Conservation (phyloP, 1,139 yeast species). For the Lizanozyma gosingica region DNA sequence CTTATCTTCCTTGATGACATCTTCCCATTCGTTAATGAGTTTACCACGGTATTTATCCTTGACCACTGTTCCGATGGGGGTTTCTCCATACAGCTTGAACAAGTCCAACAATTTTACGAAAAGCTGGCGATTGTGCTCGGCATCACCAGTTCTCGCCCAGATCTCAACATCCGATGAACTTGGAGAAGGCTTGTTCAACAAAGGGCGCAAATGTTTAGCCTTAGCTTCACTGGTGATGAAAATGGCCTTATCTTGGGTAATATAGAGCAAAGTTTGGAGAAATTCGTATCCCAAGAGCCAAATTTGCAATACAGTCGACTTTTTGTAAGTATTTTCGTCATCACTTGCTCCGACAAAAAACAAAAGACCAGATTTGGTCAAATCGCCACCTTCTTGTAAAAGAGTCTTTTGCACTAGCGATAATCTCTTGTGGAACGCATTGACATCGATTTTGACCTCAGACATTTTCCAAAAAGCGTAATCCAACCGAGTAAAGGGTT, state of each 20-base stretch:
- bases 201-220: slow-evolving; percentile 63
- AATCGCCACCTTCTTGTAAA: slow-evolving; percentile 30
- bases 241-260: slow-evolving; percentile 52
- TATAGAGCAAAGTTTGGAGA: slow-evolving; percentile 73
- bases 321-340: slow-evolving; percentile 84
- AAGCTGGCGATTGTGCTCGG: slow-evolving; percentile 59
- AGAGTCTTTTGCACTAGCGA: slow-evolving; percentile 32
- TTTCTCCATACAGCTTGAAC: slow-evolving; percentile 36
- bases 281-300: slow-evolving; percentile 95
- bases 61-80: slow-evolving; percentile 51
- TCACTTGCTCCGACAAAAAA: slow-evolving; percentile 77
- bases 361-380: slow-evolving; percentile 46
- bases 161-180: slow-evolving; percentile 46
- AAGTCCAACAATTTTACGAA: slow-evolving; percentile 52
- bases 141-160: slow-evolving; percentile 76
- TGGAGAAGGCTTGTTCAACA: slow-evolving; percentile 32
- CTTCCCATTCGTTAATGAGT: slow-evolving; percentile 70
- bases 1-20: slow-evolving; percentile 19
- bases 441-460: slow-evolving; percentile 32
- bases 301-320: slow-evolving; percentile 78
- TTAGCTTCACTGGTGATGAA: slow-evolving; percentile 83
- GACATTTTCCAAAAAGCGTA: no score
- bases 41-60: slow-evolving; percentile 80
- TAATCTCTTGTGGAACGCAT: slow-evolving; percentile 32
- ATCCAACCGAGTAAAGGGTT: no score